Conservation (phyloP, 1,284 basidiomycete species). For the Tetrapyrgos nigripes region DNA sequence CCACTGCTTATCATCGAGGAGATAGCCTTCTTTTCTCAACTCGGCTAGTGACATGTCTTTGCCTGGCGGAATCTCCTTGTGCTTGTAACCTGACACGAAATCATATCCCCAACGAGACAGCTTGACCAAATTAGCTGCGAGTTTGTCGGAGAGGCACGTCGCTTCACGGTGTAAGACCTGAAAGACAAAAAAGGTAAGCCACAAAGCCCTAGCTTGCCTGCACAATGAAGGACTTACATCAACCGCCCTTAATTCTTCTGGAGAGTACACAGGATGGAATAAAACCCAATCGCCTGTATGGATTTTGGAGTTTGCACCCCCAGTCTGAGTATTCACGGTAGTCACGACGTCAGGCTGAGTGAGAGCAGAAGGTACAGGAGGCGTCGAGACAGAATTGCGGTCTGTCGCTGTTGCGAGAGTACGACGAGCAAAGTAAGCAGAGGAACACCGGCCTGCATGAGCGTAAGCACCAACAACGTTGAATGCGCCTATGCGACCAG, state of each 20-base stretch:
- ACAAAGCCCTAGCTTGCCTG: background rate
- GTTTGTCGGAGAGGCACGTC: constrained; percentile 73
- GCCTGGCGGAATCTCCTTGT: constrained; percentile 67
- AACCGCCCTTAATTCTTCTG: constrained; percentile 81
- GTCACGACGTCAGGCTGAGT: background rate
- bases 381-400: background rate
- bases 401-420: background rate
- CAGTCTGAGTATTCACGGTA: background rate
- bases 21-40: constrained; percentile 73
- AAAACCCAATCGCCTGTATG: constrained; percentile 82
- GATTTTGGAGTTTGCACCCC: background rate
- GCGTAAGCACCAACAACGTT: background rate
- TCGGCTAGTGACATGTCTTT: constrained; percentile 71
- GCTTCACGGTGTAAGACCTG: constrained; percentile 77
- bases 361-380: background rate
- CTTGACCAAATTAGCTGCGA: constrained; percentile 71
- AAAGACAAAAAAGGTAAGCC: background rate
- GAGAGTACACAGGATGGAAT: constrained; percentile 83
- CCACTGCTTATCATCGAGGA: constrained; percentile 82
- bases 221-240: constrained; percentile 48
- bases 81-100: constrained; percentile 81
- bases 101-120: constrained; percentile 74
- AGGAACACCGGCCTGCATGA: background rate
- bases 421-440: background rate
- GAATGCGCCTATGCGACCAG: background rate